Evolutionary conservation across 2,329 filamentous ascomycete species (phyloP), one percentile per base, ranked within the genome.

Genomic region (Sporothrix curviconia): DNA sequence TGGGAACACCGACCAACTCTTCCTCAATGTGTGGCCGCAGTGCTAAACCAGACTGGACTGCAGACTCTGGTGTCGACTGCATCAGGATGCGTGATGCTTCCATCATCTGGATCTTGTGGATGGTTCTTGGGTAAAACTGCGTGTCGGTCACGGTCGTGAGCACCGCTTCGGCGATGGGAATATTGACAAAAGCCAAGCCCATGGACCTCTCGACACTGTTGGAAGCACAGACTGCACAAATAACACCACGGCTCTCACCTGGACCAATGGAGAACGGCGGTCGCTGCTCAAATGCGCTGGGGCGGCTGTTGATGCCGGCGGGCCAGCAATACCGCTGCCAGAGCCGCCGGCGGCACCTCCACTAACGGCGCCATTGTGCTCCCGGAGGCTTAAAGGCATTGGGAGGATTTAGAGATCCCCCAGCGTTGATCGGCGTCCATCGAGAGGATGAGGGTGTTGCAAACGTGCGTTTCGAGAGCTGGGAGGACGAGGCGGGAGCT

Each of bases 61-160:
- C 0, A 78, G 78, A 60, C 85, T 22, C 34, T 4, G 84, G 15
- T 2, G 87, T 87, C 4, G 81, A 81, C 66, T 90, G 84, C 63
- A 95, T 85, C 1, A 97, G 74, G 51, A 96, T 88, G 62, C 86
- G 84, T 2, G 86, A 87, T 0, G 92, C 92, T 24, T 87, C 82
- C 64, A 90, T 88, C 24, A 96, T 84, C 54, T 83, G 82, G 34
- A 97, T 79, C 68, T 96, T 96, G 70, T 95, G 89, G 30, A 95
- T 77, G 0, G 91, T 95, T 66, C 86, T 86, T 58, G 91, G 85
- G 68, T 95, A 97, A 34, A 91, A 95, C 68, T 96, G 91, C 57
- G 86, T 95, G 70, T 97, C 92, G 67, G 87, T 91, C 62, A 97
- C 92, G 66, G 96, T 90, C 67, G 90, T 95, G 39, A 97, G 78